A percentile compares a stretch with the other conserved stretches of the same genome.
phyloP scores from a whole-genome alignment of 2,329 filamentous ascomycete species.

The Neofusicoccum sp. region DNA sequence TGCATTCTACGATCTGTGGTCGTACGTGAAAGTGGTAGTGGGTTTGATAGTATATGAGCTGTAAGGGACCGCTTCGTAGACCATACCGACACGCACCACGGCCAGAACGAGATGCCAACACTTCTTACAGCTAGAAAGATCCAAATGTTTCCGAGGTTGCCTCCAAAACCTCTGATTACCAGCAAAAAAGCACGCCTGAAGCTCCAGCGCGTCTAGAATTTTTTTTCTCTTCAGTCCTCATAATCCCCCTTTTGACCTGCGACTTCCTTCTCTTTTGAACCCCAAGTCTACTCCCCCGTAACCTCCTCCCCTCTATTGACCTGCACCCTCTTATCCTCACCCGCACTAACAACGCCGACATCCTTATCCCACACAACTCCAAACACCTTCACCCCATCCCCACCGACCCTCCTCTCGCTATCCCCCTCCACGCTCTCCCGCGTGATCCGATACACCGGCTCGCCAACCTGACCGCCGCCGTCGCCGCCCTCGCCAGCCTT shows the following conservation, averaged over 20 bases:
- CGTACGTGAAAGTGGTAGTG: no score
- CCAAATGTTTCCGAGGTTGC: no score
- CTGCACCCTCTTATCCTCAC: constrained; percentile 93
- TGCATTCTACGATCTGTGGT: no score
- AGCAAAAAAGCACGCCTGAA: not conserved
- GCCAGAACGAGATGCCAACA: no score
- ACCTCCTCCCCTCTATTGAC: constrained; percentile 59
- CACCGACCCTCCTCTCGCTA: constrained; percentile 63
- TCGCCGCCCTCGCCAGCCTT: constrained; percentile 57
- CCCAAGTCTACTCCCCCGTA: not conserved
- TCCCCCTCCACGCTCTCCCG: constrained; percentile 62
- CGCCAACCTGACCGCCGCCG: constrained; percentile 59
- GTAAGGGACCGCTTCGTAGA: no score
- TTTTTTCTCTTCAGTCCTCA: not conserved
- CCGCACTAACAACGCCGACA: constrained; percentile 85
- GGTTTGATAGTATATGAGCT: no score
- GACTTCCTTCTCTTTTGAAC: not conserved
- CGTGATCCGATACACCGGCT: constrained; percentile 73
- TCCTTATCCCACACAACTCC: constrained; percentile 80
- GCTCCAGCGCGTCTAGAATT: no score
- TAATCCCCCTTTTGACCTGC: not conserved
- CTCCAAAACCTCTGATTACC: no score
- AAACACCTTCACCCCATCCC: constrained; percentile 88
- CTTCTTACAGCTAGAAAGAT: no score
- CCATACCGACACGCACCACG: no score